These are phyloP conservation scores for Ceratocystis cubensis DNA, from an alignment of 2,329 filamentous ascomycete genomes.

Conservation along the genomic window DNA sequence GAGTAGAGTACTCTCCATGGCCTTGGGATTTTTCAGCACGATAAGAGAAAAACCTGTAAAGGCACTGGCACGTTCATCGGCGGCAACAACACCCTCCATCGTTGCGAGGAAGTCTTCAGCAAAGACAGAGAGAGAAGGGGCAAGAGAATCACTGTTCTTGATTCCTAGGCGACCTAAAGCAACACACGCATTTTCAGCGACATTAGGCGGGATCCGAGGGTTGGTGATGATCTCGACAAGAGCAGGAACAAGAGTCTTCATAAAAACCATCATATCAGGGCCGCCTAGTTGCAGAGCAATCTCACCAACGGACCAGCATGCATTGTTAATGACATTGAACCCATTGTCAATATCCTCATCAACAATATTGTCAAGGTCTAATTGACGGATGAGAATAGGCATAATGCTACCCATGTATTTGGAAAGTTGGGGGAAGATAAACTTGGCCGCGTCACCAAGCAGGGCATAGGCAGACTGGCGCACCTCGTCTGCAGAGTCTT, in stretches of 20 bases:
- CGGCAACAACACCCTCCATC: slow-evolving; percentile 74
- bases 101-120: slow-evolving; percentile 68
- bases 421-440: slow-evolving; percentile 71
- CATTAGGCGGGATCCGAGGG: slow-evolving; percentile 69
- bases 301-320: slow-evolving; percentile 92
- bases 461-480: slow-evolving; percentile 92
- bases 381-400: slow-evolving; percentile 71
- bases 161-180: slow-evolving; percentile 79
- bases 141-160: slow-evolving; percentile 61
- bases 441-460: slow-evolving; percentile 87
- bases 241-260: slow-evolving; percentile 62
- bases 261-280: slow-evolving; percentile 62
- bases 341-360: slow-evolving; percentile 73
- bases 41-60: slow-evolving; percentile 82
- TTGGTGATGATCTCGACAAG: slow-evolving; percentile 76
- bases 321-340: slow-evolving; percentile 94
- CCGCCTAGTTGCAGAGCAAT: slow-evolving; percentile 64
- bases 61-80: slow-evolving; percentile 87
- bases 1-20: slow-evolving; percentile 75
- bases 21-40: slow-evolving; percentile 74
- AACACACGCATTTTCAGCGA: slow-evolving; percentile 89
- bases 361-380: slow-evolving; percentile 64
- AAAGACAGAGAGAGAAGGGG: slow-evolving; percentile 66
- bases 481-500: slow-evolving; percentile 81
- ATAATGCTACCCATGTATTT: slow-evolving; percentile 60